A percentile compares a stretch with the other conserved stretches of the same genome.
phyloP scores from a whole-genome alignment of 2,329 filamentous ascomycete species.

The Fusarium nelsonii region DNA sequence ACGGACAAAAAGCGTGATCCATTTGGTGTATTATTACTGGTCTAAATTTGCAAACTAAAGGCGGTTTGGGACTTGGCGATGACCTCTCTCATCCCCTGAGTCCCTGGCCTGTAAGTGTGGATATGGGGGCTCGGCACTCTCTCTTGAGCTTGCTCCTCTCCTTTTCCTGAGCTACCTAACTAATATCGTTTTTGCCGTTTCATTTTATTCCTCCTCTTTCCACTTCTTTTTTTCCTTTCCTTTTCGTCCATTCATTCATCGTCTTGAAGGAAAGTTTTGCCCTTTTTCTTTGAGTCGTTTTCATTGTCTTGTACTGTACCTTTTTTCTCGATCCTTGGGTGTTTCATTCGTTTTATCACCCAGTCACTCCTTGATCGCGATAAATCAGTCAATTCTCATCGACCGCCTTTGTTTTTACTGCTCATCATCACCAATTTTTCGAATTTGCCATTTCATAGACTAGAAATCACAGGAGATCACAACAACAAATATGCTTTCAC shows the following conservation, averaged over 20 bases:
- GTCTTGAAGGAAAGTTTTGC: slow-evolving; percentile 9
- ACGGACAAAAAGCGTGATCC: neutral
- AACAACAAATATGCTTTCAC: slow-evolving; percentile 44
- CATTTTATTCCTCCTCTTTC: slow-evolving; percentile 5
- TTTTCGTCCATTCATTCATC: slow-evolving; percentile 16
- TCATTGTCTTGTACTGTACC: slow-evolving; percentile 27
- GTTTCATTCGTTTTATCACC: slow-evolving; percentile 36
- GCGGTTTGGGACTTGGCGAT: slow-evolving; percentile 33
- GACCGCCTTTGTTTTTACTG: neutral
- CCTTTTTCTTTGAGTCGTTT: slow-evolving; percentile 25
- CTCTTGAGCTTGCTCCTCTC: slow-evolving; percentile 14
- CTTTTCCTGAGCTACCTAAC: slow-evolving; percentile 15
- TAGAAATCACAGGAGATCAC: neutral
- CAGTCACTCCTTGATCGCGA: slow-evolving; percentile 42
- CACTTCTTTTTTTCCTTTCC: neutral
- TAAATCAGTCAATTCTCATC: slow-evolving; percentile 11
- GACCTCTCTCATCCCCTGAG: slow-evolving; percentile 40
- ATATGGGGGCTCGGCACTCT: slow-evolving; percentile 34
- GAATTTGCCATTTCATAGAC: slow-evolving; percentile 16
- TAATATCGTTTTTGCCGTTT: slow-evolving; percentile 13
- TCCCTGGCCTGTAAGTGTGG: slow-evolving; percentile 27
- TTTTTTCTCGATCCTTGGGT: slow-evolving; percentile 27
- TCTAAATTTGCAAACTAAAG: slow-evolving; percentile 25
- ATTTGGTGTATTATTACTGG: slow-evolving; percentile 4
- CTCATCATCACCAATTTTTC: neutral